phyloP scores from a whole-genome alignment of 768 basidiomycete species.

The Serendipita sp. region DNA sequence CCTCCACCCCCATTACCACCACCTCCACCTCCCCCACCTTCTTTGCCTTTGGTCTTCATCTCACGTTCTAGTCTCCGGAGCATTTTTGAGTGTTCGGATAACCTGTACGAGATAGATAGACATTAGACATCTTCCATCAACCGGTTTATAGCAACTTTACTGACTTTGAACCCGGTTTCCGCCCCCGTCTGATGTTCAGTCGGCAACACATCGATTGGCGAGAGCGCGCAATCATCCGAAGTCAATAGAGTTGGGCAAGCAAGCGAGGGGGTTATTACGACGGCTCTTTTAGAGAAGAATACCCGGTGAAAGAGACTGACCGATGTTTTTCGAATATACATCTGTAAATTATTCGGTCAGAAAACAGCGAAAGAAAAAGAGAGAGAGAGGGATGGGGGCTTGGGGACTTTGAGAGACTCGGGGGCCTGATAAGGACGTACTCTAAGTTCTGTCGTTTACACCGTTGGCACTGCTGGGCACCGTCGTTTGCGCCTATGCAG shows the following conservation, averaged over 20 bases:
- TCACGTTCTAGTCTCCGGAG: constrained; percentile 53
- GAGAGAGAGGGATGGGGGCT: constrained; percentile 9
- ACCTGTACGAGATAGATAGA: constrained; percentile 24
- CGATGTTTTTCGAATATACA: constrained; percentile 83
- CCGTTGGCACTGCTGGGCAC: constrained; percentile 63
- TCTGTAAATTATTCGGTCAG: constrained; percentile 21
- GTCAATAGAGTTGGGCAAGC: background rate
- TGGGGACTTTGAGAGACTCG: background rate
- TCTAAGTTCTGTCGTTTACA: constrained; percentile 67
- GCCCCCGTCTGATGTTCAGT: constrained; percentile 32
- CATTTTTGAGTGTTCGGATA: constrained; percentile 83
- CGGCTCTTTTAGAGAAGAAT: background rate
- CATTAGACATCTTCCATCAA: constrained; percentile 7
- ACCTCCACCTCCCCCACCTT: background rate
- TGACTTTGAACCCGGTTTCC: constrained; percentile 82
- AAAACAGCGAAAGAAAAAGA: constrained; percentile 9
- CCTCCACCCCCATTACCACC: too few species aligned
- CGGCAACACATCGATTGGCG: background rate
- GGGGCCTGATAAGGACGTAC: constrained; percentile 25
- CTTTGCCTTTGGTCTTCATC: constrained; percentile 1
- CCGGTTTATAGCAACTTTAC: constrained; percentile 12
- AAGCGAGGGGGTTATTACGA: background rate
- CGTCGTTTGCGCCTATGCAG: constrained; percentile 79
- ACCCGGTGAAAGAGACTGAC: background rate
- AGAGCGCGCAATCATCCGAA: background rate